These are phyloP conservation scores for Alnus glutinosa DNA, from an alignment of 306 rosid species.

Conservation along the genomic window DNA sequence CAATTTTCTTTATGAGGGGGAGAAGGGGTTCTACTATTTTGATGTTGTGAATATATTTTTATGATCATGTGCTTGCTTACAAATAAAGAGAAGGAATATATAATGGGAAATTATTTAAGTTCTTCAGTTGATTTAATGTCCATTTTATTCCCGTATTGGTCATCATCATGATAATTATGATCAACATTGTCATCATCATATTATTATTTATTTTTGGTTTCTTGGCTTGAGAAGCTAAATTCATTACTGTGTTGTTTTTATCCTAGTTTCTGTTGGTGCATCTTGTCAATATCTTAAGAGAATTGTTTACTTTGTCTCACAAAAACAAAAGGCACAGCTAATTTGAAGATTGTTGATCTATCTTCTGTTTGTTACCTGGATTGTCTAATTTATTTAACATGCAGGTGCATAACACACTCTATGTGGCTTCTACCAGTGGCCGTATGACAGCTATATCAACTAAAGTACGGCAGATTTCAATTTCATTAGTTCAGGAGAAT, in stretches of 20 bases:
- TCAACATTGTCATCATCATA: not conserved
- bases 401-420: slow-evolving; percentile 60
- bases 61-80: not conserved
- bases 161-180: not conserved
- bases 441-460: slow-evolving; percentile 63
- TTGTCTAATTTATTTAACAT: slow-evolving; percentile 22
- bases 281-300: not conserved
- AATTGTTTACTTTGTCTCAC: not conserved
- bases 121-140: not conserved
- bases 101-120: not conserved
- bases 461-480: slow-evolving; percentile 40
- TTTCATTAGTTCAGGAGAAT: slow-evolving; percentile 14
- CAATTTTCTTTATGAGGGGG: not conserved
- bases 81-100: not conserved
- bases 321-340: not conserved
- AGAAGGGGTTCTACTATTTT: not conserved
- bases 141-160: not conserved
- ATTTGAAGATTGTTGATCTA: slow-evolving; percentile 19
- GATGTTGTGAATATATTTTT: not conserved
- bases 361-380: slow-evolving; percentile 6
- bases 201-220: not conserved
- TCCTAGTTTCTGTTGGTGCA: not conserved
- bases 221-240: slow-evolving; percentile 9
- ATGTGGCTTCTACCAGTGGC: slow-evolving; percentile 90
- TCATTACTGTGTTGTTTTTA: not conserved